These are phyloP conservation scores for Botrytis medusae DNA, from an alignment of 2,329 filamentous ascomycete species.

Conservation along the genomic window DNA sequence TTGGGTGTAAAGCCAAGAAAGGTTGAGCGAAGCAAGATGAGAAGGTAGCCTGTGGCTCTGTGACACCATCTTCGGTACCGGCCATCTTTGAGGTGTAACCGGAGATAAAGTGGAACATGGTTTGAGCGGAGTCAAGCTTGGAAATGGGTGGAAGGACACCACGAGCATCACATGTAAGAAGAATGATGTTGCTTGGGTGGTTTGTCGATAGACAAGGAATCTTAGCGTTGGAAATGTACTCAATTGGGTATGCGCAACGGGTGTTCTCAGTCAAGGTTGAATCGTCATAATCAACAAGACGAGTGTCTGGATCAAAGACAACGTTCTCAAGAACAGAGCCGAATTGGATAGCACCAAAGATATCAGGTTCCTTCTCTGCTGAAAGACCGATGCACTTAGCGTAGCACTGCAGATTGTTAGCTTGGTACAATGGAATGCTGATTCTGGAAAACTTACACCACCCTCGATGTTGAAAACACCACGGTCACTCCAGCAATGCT, in stretches of 20 bases:
- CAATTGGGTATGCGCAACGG: constrained; percentile 96
- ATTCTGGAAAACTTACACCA: constrained; percentile 50
- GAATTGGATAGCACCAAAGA: constrained; percentile 92
- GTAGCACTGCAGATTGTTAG: constrained; percentile 63
- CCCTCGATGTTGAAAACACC: constrained; percentile 99
- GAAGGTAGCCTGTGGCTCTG: constrained; percentile 97
- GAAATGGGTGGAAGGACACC: constrained; percentile 97
- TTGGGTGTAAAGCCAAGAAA: constrained; percentile 97
- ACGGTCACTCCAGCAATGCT: constrained; percentile 98
- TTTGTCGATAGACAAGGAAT: constrained; percentile 86
- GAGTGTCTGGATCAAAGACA: constrained; percentile 88
- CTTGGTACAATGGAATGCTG: not conserved
- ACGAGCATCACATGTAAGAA: constrained; percentile 95
- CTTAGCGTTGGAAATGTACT: constrained; percentile 99
- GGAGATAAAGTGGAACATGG: constrained; percentile 99
- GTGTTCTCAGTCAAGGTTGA: constrained; percentile 96
- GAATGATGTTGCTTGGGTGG: constrained; percentile 96
- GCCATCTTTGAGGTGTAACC: constrained; percentile 99
- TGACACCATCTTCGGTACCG: constrained; percentile 94
- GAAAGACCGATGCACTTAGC: constrained; percentile 98
- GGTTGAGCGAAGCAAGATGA: constrained; percentile 99
- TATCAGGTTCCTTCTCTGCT: constrained; percentile 98
- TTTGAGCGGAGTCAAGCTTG: constrained; percentile 90
- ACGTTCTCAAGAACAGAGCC: constrained; percentile 98
- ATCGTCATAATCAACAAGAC: constrained; percentile 94